Percentiles rank a stretch among this genome's conserved stretches.
phyloP scores from a whole-genome alignment of 352 stramenopile genomes.

The Phytophthora megakarya region DNA sequence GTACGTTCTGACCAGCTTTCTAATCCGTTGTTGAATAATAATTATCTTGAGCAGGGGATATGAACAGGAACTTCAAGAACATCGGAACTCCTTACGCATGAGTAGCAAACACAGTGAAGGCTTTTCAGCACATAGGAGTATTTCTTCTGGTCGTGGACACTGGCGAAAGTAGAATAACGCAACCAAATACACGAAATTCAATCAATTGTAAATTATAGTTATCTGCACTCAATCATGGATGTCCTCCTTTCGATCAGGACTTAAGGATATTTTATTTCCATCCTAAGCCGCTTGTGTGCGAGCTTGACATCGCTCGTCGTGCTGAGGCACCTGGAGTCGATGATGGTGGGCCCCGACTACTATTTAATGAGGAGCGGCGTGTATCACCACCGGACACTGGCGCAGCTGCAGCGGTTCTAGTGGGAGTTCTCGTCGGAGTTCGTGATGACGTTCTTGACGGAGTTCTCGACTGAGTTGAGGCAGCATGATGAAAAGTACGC shows the following conservation, averaged over 20 bases:
- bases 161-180: slow-evolving; percentile 24
- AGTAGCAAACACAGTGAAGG: slow-evolving; percentile 8
- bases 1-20: slow-evolving; percentile 27
- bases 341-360: slow-evolving; percentile 23
- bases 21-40: not conserved
- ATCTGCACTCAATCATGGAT: slow-evolving; percentile 5
- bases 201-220: slow-evolving; percentile 24
- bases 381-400: slow-evolving; percentile 10
- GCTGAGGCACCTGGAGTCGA: slow-evolving; percentile 18
- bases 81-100: slow-evolving; percentile 18
- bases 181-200: slow-evolving; percentile 6
- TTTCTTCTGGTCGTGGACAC: slow-evolving; percentile 16
- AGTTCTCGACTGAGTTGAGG: slow-evolving; percentile 12
- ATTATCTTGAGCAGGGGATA: slow-evolving; percentile 37
- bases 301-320: slow-evolving; percentile 24
- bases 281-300: slow-evolving; percentile 32
- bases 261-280: slow-evolving; percentile 35
- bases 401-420: slow-evolving; percentile 11
- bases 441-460: slow-evolving; percentile 1
- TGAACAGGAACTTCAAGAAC: slow-evolving; percentile 46
- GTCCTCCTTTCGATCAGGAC: slow-evolving; percentile 14
- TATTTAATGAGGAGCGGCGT: slow-evolving; percentile 32
- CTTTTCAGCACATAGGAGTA: not conserved
- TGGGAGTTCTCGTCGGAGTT: slow-evolving; percentile 21
- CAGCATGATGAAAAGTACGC: slow-evolving; percentile 35